Base-by-base conservation (phyloP, 352 stramenopile genomes). In the Elongisporangium undulatum region DNA sequence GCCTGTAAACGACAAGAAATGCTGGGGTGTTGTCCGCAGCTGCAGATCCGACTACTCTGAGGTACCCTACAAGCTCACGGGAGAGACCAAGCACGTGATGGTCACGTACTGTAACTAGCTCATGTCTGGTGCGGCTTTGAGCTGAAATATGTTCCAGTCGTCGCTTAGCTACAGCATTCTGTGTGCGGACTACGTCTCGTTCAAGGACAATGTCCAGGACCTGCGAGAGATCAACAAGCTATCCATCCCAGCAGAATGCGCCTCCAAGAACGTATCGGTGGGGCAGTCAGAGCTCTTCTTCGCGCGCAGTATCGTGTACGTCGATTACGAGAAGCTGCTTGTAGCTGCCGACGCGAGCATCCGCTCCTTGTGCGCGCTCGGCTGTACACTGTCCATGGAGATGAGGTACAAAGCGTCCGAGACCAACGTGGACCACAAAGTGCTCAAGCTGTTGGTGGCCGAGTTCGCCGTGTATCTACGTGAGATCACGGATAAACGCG, bases 71-170 rank as follows among this genome's bases (percentile, higher is more conserved):
- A 68, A 62, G 19, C 26, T 24, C 13, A 77, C 62, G 0, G 67
- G 67, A 1, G 67, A 58, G 22, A 29, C 68, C 20, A 60, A 63
- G 16, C 72, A 66, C 16, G 79, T 88, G 0, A 70, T 90, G 66
- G 63, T 69, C 23, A 84, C 85, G 73, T 71, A 86, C 67, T 90
- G 80, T 55, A 65, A 87, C 53, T 88, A 74, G 41, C 55, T 87
- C 15, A 67, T 70, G 0, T 10, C 51, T 0, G 65, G 75, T 9
- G 70, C 82, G 24, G 19, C 24, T 3, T 81, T 88, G 52, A 52
- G 56, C 9, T 90, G 80, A 54, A 51, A 67, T 19, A 67, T 82
- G 12, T 86, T 84, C 39, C 56, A 54, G 0, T 49, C 64, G 5
- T 75, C 87, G 19, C 58, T 86, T 34, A 29, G 54, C 10, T 88